Conservation (phyloP, 2,329 filamentous ascomycete genomes). For the Trichoderma sp. region DNA sequence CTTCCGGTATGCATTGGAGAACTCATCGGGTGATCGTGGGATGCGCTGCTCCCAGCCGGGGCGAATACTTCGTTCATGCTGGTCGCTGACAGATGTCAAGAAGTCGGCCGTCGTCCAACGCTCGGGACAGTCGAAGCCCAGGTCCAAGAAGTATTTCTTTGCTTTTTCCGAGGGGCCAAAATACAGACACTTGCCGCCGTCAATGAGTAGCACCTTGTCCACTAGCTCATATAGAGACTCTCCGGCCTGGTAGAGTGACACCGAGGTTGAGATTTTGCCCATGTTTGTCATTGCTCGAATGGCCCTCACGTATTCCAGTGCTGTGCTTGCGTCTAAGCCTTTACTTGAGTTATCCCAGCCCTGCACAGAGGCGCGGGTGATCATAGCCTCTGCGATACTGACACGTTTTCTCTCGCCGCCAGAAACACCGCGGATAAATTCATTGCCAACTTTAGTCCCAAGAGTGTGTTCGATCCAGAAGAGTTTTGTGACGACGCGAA, state of each 20-base stretch:
- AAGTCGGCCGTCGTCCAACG: slow-evolving; percentile 74
- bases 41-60: slow-evolving; percentile 62
- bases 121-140: slow-evolving; percentile 70
- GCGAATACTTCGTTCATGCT: slow-evolving; percentile 66
- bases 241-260: slow-evolving; percentile 70
- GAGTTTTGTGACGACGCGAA: slow-evolving; percentile 64
- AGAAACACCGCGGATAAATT: slow-evolving; percentile 61
- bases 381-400: slow-evolving; percentile 67
- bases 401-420: slow-evolving; percentile 72
- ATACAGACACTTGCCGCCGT: slow-evolving; percentile 68
- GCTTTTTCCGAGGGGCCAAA: slow-evolving; percentile 64
- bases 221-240: slow-evolving; percentile 66
- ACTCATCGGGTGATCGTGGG: slow-evolving; percentile 67
- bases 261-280: slow-evolving; percentile 67
- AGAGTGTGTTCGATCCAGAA: slow-evolving; percentile 71
- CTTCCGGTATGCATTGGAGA: slow-evolving; percentile 62
- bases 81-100: slow-evolving; percentile 74
- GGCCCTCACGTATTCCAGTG: slow-evolving; percentile 67
- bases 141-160: slow-evolving; percentile 65
- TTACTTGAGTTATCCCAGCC: slow-evolving; percentile 75
- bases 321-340: slow-evolving; percentile 70
- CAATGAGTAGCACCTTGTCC: slow-evolving; percentile 75
- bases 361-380: slow-evolving; percentile 59
- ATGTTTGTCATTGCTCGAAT: slow-evolving; percentile 65
- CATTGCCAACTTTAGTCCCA: slow-evolving; percentile 67